Base-by-base conservation (phyloP, 2,329 filamentous ascomycete genomes). In the Arthroderma uncinatum region DNA sequence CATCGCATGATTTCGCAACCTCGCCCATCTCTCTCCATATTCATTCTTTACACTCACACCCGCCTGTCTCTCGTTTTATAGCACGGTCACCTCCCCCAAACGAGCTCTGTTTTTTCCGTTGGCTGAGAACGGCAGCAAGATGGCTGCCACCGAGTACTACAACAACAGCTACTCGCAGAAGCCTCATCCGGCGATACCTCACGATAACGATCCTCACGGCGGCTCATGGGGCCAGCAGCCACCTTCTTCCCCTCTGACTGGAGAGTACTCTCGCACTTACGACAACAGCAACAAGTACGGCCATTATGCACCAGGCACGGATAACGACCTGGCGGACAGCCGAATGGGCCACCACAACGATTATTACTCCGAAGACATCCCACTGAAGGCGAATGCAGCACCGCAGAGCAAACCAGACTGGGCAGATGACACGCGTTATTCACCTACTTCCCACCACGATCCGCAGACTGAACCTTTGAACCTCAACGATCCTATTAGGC, bases 401-500 rank as follows among this genome's bases (percentile, higher is more conserved):
- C 64, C 62, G 23, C 60, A 33, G 37, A 62, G 42, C 4, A 44
- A 64, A 58, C 66, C 68, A 19, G 70, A 69, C 36, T 78, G 72
- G 66, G 69, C 72, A 64, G 68, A 73, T 33, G 71, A 72, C 54
- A 76, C 71, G 21, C 68, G 71, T 44, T 74, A 77, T 55, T 69
- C 74, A 16, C 76, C 78, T 8, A 77, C 78, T 14, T 16, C 47
- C 9, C 47, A 85, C 9, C 47, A 85, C 81, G 67, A 84, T 84
- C 67, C 79, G 82, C 61, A 67, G 42, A 42, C 63, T 60, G 55
- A 64, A 61, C 58, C 59, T n/a, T 59, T 62, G 62, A 61, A 61
- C 59, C 58, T 57, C 62, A 64, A 39, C 61, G 61, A 42, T 59
- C 55, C 19, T 60, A 23, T 53, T 55, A 53, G 61, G 62, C 55